Percentiles rank a stretch among this genome's conserved stretches.
Conservation (phyloP, 2,329 filamentous ascomycete species). For the Claviceps maximensis region DNA sequence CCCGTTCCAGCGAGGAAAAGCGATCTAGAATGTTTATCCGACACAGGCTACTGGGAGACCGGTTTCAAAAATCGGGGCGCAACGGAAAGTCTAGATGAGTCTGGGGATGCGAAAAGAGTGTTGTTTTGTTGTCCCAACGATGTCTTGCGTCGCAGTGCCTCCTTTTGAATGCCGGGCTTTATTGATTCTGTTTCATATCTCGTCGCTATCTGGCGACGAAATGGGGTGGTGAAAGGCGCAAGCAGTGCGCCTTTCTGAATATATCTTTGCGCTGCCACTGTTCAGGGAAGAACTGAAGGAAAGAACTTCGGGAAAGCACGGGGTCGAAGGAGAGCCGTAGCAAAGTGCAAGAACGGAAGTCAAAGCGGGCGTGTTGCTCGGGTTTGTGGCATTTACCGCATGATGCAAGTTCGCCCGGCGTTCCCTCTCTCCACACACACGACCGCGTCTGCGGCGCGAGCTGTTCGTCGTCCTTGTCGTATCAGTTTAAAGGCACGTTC, state of each 20-base stretch:
- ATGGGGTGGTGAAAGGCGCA: background rate
- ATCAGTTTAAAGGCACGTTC: conserved; percentile 3
- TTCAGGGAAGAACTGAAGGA: background rate
- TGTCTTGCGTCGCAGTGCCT: background rate
- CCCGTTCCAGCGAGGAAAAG: background rate
- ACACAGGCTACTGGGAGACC: background rate
- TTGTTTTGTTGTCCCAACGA: background rate
- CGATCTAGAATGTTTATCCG: background rate
- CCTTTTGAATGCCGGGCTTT: conserved; percentile 2
- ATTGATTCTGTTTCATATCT: conserved; percentile 7
- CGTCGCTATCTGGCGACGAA: background rate
- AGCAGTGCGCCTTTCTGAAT: background rate
- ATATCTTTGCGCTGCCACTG: background rate
- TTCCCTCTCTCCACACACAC: background rate
- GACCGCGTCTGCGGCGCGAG: background rate
- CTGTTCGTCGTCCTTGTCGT: conserved; percentile 4
- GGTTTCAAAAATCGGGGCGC: background rate
- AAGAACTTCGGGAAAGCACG: background rate
- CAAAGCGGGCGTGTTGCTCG: conserved; percentile 2
- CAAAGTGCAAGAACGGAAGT: background rate
- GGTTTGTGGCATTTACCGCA: conserved; percentile 6
- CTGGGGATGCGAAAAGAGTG: background rate
- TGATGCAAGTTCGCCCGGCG: conserved; percentile 3
- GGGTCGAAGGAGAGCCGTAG: background rate
- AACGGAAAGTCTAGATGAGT: conserved; percentile 1